Evolutionary conservation across 352 stramenopile species (phyloP).

Genomic region (Phytophthora foliorum): DNA sequence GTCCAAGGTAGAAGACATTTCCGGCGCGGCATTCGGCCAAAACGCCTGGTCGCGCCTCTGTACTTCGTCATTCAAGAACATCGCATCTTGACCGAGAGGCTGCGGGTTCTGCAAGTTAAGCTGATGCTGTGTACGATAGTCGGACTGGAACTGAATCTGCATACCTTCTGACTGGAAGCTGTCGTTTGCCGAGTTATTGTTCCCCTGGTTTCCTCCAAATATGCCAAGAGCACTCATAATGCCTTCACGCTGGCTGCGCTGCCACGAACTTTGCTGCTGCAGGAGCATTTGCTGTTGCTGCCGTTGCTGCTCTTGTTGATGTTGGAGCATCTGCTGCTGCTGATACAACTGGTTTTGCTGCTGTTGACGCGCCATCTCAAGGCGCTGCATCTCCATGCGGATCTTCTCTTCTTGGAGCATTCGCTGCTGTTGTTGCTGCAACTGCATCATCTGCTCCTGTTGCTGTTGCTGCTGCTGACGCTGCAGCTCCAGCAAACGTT

Average conservation of each 20-base stretch:
- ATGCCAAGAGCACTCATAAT: conserved; percentile 84
- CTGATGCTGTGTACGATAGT: conserved; percentile 60
- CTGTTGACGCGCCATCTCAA: conserved; percentile 80
- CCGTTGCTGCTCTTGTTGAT: conserved; percentile 73
- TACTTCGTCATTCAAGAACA: conserved; percentile 45
- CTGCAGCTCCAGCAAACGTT: conserved; percentile 70
- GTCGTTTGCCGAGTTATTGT: conserved; percentile 34
- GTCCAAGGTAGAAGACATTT: conserved; percentile 33
- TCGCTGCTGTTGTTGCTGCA: conserved; percentile 79
- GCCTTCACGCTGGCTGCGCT: conserved; percentile 74
- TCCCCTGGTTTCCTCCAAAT: conserved; percentile 57
- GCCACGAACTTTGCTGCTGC: conserved; percentile 85
- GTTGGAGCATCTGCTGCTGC: conserved; percentile 71
- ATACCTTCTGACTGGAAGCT: conserved; percentile 47
- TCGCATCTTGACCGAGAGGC: conserved; percentile 30
- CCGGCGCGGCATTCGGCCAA: conserved; percentile 32
- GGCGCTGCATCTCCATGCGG: conserved; percentile 82
- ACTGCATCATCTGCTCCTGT: conserved; percentile 61
- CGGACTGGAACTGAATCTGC: conserved; percentile 60
- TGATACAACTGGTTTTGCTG: conserved; percentile 68
- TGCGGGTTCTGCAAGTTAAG: conserved; percentile 32
- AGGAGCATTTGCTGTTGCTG: conserved; percentile 78
- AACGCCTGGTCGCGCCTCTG: conserved; percentile 41
- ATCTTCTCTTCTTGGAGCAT: conserved; percentile 86
- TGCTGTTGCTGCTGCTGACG: conserved; percentile 62